These are phyloP conservation scores for Narthecium ossifragum DNA, from an alignment of 106 monocot species.

Conservation along the genomic window DNA sequence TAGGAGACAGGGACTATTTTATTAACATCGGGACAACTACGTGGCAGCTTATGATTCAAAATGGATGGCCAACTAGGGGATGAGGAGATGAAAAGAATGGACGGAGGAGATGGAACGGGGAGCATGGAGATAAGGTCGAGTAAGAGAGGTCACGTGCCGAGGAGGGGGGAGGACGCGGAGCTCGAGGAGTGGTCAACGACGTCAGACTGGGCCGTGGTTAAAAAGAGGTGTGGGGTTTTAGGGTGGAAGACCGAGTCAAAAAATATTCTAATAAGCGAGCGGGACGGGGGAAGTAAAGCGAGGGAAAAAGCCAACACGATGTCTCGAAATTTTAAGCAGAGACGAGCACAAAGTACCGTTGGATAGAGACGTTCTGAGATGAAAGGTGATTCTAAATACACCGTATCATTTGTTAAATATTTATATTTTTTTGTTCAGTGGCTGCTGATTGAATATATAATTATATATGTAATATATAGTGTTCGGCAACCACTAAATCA, in stretches of 20 bases:
- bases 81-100: background rate
- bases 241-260: no score
- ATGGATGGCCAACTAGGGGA: background rate
- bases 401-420: no score
- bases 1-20: background rate
- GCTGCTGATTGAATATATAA: no score
- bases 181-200: background rate
- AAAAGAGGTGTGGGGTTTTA: no score
- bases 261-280: background rate
- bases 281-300: background rate
- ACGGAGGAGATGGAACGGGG: background rate
- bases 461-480: no score
- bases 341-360: background rate
- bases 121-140: no score
- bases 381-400: no score
- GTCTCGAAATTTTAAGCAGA: background rate
- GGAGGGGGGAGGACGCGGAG: background rate
- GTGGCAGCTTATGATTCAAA: background rate
- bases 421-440: no score
- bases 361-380: background rate
- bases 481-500: no score
- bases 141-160: no score
- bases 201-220: no score
- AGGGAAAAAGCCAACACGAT: background rate
- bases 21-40: no score